These are phyloP conservation scores for Aphanomyces invadans DNA, from an alignment of 352 stramenopile species.

Conservation along the genomic window DNA sequence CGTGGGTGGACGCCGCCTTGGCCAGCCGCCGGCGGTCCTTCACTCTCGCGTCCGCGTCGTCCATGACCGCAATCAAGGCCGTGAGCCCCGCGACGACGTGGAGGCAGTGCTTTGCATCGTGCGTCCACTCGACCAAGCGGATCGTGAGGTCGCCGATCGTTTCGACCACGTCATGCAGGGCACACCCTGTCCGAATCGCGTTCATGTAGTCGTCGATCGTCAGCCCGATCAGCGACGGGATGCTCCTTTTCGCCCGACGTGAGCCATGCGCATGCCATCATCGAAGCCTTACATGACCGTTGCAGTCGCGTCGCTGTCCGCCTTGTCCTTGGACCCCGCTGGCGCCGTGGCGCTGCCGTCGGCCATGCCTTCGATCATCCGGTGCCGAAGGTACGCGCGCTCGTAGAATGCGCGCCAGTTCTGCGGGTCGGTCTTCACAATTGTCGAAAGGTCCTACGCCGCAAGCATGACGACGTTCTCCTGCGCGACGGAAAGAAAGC, in stretches of 20 bases:
- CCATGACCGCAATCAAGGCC: constrained; percentile 46
- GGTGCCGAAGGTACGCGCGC: constrained; percentile 54
- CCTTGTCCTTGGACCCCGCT: constrained; percentile 1
- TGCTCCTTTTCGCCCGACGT: too few relatives aligned
- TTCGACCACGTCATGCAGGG: constrained; percentile 63
- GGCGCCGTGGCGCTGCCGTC: background rate
- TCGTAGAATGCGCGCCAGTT: constrained; percentile 80
- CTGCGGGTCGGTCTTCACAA: constrained; percentile 43
- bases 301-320: background rate
- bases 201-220: constrained; percentile 62
- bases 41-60: constrained; percentile 29
- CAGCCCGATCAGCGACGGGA: constrained; percentile 10
- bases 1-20: background rate
- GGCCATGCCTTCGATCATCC: constrained; percentile 43
- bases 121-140: constrained; percentile 55
- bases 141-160: constrained; percentile 63
- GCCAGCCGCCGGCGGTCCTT: constrained; percentile 7
- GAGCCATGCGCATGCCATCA: too few relatives aligned
- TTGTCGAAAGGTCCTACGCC: constrained; percentile 51
- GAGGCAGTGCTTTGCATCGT: constrained; percentile 44
- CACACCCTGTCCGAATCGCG: constrained; percentile 58
- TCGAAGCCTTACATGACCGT: too few relatives aligned
- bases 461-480: too few relatives aligned
- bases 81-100: constrained; percentile 59
- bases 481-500: too few relatives aligned